Evolutionary conservation across 2,329 filamentous ascomycete species (phyloP), one percentile per base, ranked within the genome.

Genomic region (Dendrostoma leiphaemia): DNA sequence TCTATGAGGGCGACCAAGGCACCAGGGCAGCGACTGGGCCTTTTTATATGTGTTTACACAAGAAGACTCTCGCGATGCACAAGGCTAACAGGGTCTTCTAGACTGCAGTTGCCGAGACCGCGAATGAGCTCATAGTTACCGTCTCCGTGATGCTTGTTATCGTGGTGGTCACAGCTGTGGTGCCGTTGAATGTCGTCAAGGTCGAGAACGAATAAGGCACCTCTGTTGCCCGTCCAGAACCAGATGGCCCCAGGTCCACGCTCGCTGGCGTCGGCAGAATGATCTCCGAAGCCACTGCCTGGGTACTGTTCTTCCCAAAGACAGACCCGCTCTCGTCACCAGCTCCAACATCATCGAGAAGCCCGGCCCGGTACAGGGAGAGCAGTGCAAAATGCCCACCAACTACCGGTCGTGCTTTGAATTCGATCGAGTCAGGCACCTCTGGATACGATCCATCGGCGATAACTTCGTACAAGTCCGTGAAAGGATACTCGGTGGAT

Each of bases 371-470:
- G 17, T 54, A 51, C 21, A 90, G 69, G 23, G 85, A 80, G 66
- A 90, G 71, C 60, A 88, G 82, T 2, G 86, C 83, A 73, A 87
- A 90, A 69, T 89, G 85, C 2, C 83, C 86, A 4, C 87, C 87
- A n/a, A 85, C 79, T 3, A 89, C 87, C 1, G 87, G 87, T n/a
- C 87, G 70, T 1, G 86, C 86, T 62, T 83, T 84, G 71, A 90
- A 90, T 48, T 76, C 76, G 8, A 80, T 78, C 0, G 77, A 77
- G 0, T 54, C 44, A 79, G 84, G 62, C 81, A 88, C 17, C 76
- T 53, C n/a, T 2, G 64, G 65, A 32, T 65, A 68, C 7, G 60
- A 81, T 2, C 86, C 86, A 21, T 76, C 69, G 2, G 78, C 83
- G 60, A 88, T 82, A 0, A 84, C 87, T 53, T 84, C 76, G 64